Evolutionary conservation across 2,329 filamentous ascomycete species (phyloP).

Genomic region (Fusarium vanettenii): DNA sequence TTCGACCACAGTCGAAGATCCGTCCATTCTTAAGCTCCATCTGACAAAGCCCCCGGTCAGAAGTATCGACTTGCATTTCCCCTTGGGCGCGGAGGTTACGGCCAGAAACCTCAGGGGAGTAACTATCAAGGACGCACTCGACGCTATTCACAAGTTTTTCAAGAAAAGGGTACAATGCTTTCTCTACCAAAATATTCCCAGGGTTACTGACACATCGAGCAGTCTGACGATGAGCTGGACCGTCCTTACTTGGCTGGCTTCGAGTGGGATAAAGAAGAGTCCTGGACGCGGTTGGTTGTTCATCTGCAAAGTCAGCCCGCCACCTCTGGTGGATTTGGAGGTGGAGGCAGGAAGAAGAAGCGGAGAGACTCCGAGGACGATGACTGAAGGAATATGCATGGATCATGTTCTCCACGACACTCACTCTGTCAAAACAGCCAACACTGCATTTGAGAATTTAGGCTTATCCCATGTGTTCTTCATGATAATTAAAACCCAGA

Average conservation of each 20-base stretch:
- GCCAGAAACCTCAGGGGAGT: neutral
- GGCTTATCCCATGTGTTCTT: no score
- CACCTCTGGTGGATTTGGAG: neutral
- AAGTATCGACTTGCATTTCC: neutral
- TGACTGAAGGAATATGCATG: neutral
- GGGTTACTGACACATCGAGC: neutral
- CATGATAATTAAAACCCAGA: no score
- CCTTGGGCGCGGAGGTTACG: neutral
- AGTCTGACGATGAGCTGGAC: neutral
- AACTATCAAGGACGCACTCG: neutral
- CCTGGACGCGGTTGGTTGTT: neutral
- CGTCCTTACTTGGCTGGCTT: neutral
- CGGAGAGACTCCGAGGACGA: no score
- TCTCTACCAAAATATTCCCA: no score
- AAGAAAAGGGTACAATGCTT: neutral
- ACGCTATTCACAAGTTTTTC: neutral
- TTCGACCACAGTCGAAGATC: neutral
- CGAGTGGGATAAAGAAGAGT: neutral
- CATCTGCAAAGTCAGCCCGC: neutral
- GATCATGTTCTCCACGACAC: no score
- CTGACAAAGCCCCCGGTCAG: neutral
- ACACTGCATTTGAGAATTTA: no score
- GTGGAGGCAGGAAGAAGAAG: neutral
- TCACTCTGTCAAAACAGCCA: no score
- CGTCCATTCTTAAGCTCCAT: neutral